phyloP scores from a whole-genome alignment of 2,329 filamentous ascomycete species.

The Rosellinia necatrix region DNA sequence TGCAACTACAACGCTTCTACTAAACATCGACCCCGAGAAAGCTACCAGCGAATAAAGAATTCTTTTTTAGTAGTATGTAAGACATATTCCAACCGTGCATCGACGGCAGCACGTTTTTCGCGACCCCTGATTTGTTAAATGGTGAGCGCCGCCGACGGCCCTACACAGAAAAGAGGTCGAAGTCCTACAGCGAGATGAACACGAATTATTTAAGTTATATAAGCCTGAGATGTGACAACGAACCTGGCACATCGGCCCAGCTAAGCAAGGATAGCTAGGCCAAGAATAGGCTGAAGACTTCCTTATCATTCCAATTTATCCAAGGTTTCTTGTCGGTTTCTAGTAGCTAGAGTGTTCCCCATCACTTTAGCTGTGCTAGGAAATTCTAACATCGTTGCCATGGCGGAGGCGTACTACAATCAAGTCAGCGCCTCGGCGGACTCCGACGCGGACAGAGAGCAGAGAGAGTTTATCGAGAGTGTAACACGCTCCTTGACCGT shows the following conservation, averaged over 20 bases:
- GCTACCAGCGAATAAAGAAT: background rate
- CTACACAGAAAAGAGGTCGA: background rate
- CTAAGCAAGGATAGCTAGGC: background rate
- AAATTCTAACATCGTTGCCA: background rate
- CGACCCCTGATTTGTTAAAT: background rate
- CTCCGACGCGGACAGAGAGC: background rate
- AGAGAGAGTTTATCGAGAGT: background rate
- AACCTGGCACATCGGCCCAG: background rate
- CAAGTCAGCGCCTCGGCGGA: background rate
- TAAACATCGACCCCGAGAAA: too few species aligned
- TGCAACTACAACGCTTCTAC: too few species aligned
- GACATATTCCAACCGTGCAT: background rate
- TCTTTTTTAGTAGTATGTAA: background rate
- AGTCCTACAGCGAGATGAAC: background rate
- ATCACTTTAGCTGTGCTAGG: background rate
- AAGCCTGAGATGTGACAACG: background rate
- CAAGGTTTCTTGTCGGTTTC: background rate
- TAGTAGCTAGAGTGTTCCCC: background rate
- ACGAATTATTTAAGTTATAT: conserved; percentile 3
- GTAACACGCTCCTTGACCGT: background rate
- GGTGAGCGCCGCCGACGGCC: background rate
- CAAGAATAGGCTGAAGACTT: background rate
- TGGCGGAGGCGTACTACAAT: background rate
- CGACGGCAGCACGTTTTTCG: background rate
- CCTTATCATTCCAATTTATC: background rate